Evolutionary conservation across 2,329 filamentous ascomycete species (phyloP), one percentile per base, ranked within the genome.

Genomic region (Nigrospora osmanthi): DNA sequence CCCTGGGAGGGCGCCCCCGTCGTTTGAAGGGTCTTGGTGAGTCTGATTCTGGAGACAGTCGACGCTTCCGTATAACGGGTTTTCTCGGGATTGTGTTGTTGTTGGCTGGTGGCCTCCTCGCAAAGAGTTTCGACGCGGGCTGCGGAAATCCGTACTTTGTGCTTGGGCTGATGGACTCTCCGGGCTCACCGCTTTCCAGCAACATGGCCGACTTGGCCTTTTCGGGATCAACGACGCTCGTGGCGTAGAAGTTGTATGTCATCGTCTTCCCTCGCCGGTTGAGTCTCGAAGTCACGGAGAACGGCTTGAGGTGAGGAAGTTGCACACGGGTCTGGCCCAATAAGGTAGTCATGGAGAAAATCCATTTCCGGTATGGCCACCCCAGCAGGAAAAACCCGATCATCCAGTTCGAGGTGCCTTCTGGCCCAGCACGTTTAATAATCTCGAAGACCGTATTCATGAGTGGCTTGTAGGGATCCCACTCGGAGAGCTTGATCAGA

Each of bases 211-310:
- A 34, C 40, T 30, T 36, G 14, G n/a, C 13, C 34, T 36, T 35
- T 31, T 30, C 32, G n/a, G 40, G 14, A 16, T 36, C 35, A 10
- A 42, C 23, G 7, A 33, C 34, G 11, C 39, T 23, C 9, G 40
- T 42, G 7, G 58, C 52, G 35, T 60, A 63, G 45, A 68, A 71
- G 38, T 66, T 63, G 48, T 70, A 71, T 11, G 65, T 64, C 43
- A 63, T 64, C 28, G 65, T 68, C 49, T 67, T 70, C 11, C 66
- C 66, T 3, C 60, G 47, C 9, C 68, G 65, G 10, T 59, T 59
- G 5, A 68, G 53, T 38, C 64, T 57, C 40, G 64, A 65, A 33
- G 50, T 57, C 19, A 72, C 58, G 44, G 66, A 61, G 30, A 71
- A 64, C 16, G 66, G 62, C 30, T 59, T 52, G 35, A 72, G 54